Base-by-base conservation (phyloP, 2,329 filamentous ascomycete genomes). In the Ceratocystis harringtonii region DNA sequence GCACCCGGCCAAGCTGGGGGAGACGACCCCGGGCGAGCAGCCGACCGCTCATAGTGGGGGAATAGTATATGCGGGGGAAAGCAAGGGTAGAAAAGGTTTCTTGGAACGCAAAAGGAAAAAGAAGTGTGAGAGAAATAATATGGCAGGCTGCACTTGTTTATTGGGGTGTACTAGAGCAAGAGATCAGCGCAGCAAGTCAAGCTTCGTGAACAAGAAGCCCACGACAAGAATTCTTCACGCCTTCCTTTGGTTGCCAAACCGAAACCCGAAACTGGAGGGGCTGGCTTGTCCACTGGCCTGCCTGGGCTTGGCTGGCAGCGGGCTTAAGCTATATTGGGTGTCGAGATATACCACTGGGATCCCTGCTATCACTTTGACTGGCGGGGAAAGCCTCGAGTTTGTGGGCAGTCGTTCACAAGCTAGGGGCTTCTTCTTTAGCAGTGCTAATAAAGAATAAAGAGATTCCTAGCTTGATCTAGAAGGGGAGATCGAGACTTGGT, bases 21-120 rank as follows among this genome's bases (percentile, higher is more conserved):
- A 68, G 57, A 43, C 48, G 61, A 45, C 64, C 66, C 66, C 64
- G 66, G 64, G 64, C 64, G 36, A 68, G 64, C 61, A 68, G 66
- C 61, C 66, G 61, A 55, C 66, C 66, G 61, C 66, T 68, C 66
- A 68, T 68, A 17, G 19, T 63, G 48, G 44, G 25, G 52, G n/a
- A 8, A 58, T n/a, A 30, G 7, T 58, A 30, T n/a, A 36, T 25
- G n/a, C 19, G 8, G 22, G 32, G 17, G 32, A 19, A 36, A 19
- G 55, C 12, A 52, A n/a, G 28, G 48, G 22, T 28, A 52, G 19
- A 52, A 10, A 25, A 15, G 22, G 48, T 28, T 52, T 12, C 7
- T 28, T 15, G 48, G 48, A 28, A 52, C 19, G 48, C 19, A 52
- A 19, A 22, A 10, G 17, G n/a, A 50, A 50, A 25, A 22, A 1